Conservation (phyloP, 176 grass and related monocot genomes). For the Saccharum officinarum region DNA sequence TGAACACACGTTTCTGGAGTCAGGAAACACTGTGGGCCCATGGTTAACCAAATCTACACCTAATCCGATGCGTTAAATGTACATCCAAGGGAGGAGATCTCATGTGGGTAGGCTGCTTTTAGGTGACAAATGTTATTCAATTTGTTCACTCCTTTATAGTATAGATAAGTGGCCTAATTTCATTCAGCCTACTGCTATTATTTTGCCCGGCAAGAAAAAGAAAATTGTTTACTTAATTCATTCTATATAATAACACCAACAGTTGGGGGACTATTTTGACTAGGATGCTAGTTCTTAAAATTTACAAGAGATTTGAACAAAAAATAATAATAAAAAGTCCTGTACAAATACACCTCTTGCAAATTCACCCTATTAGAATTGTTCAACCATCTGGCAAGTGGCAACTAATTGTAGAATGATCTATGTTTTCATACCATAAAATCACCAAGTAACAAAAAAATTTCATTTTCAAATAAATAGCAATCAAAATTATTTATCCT, state of each 20-base stretch:
- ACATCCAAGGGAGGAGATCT: too few relatives aligned
- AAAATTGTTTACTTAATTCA: constrained; percentile 39
- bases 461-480: background rate
- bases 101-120: too few relatives aligned
- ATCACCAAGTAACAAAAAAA: background rate
- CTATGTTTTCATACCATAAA: background rate
- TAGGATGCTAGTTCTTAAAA: background rate
- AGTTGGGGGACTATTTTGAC: background rate
- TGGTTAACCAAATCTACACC: too few relatives aligned
- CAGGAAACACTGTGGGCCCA: too few relatives aligned
- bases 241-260: constrained; percentile 27
- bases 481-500: background rate
- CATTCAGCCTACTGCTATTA: constrained; percentile 37
- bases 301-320: background rate
- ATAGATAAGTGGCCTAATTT: constrained; percentile 14
- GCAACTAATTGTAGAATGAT: background rate
- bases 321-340: background rate
- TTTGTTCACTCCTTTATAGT: too few relatives aligned
- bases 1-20: too few relatives aligned
- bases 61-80: too few relatives aligned
- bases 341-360: background rate
- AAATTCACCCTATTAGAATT: background rate
- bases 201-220: constrained; percentile 23
- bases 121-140: too few relatives aligned
- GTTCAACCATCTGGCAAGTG: background rate